Percentiles rank a stretch among this genome's conserved stretches.
Evolutionary conservation across 495 filamentous ascomycete genomes (phyloP).

Genomic region (Haplographium delicatum): DNA sequence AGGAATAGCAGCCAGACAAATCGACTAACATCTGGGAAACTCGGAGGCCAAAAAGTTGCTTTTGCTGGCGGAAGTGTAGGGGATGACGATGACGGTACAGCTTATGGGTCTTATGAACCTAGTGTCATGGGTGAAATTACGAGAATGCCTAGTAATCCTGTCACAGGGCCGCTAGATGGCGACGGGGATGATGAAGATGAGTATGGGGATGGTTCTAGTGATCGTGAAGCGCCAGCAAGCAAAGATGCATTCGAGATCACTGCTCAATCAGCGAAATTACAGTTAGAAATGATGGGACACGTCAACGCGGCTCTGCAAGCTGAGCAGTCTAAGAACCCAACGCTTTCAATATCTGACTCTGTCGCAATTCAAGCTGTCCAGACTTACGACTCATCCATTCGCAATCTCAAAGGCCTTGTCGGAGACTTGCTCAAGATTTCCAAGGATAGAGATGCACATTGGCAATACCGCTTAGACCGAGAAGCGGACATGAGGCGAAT

Average conservation of each 20-base stretch:
- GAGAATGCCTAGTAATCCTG: conserved; percentile 37
- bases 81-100: conserved; percentile 53
- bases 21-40: conserved; percentile 11
- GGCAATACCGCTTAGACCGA: conserved; percentile 89
- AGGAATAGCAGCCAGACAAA: conserved; percentile 38
- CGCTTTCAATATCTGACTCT: conserved; percentile 65
- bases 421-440: conserved; percentile 88
- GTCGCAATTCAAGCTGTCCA: conserved; percentile 71
- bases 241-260: conserved; percentile 95
- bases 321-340: conserved; percentile 65
- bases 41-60: conserved; percentile 36
- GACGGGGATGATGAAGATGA: conserved; percentile 76
- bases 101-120: conserved; percentile 53
- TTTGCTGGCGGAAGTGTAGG: conserved; percentile 35
- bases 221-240: conserved; percentile 63
- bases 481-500: conserved; percentile 83
- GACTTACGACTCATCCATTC: conserved; percentile 85
- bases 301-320: conserved; percentile 75
- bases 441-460: conserved; percentile 88
- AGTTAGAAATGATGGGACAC: conserved; percentile 81
- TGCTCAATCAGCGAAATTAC: conserved; percentile 87
- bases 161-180: conserved; percentile 34
- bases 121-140: conserved; percentile 48
- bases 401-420: conserved; percentile 78
- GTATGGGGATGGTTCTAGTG: conserved; percentile 76